Conservation (phyloP, 768 basidiomycete genomes). For the Lactifluus subvellereus region DNA sequence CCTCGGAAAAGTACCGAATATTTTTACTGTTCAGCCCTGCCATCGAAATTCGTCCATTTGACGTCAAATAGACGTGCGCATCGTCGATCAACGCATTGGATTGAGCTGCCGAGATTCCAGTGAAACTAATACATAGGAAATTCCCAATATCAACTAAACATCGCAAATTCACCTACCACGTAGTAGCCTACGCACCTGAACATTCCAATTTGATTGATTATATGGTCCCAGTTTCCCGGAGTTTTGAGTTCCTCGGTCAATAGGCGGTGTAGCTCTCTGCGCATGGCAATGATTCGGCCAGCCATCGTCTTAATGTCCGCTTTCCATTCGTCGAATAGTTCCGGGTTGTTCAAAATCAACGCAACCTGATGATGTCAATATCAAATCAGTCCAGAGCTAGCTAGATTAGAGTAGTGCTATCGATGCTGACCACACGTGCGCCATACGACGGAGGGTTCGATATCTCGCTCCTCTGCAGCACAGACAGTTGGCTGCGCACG, state of each 20-base stretch:
- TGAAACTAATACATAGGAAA: constrained; percentile 51
- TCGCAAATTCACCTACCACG: neutral
- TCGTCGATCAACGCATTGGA: constrained; percentile 61
- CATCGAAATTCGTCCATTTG: constrained; percentile 91
- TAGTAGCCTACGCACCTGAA: constrained; percentile 59
- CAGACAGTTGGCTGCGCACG: constrained; percentile 84
- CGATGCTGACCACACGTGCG: constrained; percentile 66
- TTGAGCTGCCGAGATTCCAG: constrained; percentile 66
- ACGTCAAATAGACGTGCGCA: constrained; percentile 80
- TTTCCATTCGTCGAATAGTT: constrained; percentile 85
- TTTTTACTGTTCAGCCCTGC: constrained; percentile 82
- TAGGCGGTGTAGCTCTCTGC: constrained; percentile 66
- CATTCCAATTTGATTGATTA: constrained; percentile 95
- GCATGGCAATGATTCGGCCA: constrained; percentile 87
- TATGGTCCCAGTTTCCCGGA: constrained; percentile 95
- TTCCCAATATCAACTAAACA: constrained; percentile 19
- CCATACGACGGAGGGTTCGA: constrained; percentile 92
- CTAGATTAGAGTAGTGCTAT: neutral
- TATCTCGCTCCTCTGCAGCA: constrained; percentile 90
- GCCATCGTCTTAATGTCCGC: constrained; percentile 90
- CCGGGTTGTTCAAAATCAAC: constrained; percentile 70
- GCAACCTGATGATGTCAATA: constrained; percentile 46
- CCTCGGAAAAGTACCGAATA: constrained; percentile 66
- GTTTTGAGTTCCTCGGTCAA: constrained; percentile 76
- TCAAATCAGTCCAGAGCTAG: neutral